Base-by-base conservation (phyloP, 352 stramenopile genomes). In the Elongisporangium undulatum region DNA sequence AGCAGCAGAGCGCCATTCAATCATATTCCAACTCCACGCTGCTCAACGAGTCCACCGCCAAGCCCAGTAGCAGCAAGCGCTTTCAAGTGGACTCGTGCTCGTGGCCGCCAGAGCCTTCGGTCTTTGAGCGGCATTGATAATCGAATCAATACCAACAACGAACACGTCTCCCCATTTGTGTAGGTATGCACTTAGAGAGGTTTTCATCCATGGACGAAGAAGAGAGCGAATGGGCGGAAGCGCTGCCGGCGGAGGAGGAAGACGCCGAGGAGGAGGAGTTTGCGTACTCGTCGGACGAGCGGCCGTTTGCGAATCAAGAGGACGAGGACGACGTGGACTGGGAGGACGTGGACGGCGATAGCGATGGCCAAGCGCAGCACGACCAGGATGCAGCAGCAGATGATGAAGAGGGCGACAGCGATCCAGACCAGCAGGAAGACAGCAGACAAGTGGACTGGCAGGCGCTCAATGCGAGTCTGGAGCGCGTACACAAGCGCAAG, bases 301-400 rank as follows among this genome's bases (percentile, higher is more conserved):
- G 66, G 55, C 56, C 39, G 56, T 49, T 16, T 21, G 67, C 34
- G 45, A 56, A 61, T 17, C 54, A 62, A 21, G 53, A 53, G 8
- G n/a, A 64, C 19, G 58, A 65, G 2, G 29, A 58, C 29, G 48
- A 62, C 23, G 72, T 92, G 24, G 75, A 94, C 64, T 93, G 83
- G 83, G 75, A 78, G 1, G 68, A 89, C 21, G 66, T 93, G 21
- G 92, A 90, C 65, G 69, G 54, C 34, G 34, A 45, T 45, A 12
- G 34, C 13, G 34, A 17, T 4, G 34, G 13, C 34, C 34, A 45
- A 5, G 80, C 74, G 34, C 61, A 93, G 51, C 62, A 62, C 23
- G 53, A 67, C n/a, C n/a, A n/a, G 29, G 70, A 72, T 10, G 69
- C 55, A 7, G 53, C 57, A 1, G 63, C 49, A 7, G 29, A n/a